Evolutionary conservation across 768 basidiomycete species (phyloP).

Genomic region (Cystofilobasidium macerans): DNA sequence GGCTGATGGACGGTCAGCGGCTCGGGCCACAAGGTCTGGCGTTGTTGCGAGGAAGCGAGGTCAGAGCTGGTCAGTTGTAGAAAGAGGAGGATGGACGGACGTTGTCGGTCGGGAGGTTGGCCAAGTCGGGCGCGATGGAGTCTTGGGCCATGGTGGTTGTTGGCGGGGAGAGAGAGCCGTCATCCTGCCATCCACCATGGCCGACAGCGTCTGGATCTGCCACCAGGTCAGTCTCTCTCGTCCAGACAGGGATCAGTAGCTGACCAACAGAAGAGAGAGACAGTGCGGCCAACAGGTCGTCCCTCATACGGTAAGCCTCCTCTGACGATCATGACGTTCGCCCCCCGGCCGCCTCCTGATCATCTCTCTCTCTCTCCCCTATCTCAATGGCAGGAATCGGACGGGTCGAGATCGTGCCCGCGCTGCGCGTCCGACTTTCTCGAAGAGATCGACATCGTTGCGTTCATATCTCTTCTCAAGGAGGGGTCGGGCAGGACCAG

Average conservation of each 20-base stretch:
- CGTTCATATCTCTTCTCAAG: too few relatives aligned
- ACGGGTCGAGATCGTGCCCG: slow-evolving; percentile 3
- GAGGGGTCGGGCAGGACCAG: too few relatives aligned
- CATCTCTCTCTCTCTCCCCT: not conserved
- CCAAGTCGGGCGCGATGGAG: too few relatives aligned
- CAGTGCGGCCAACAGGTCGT: slow-evolving; percentile 20
- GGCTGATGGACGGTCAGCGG: not conserved
- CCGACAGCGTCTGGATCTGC: slow-evolving; percentile 14
- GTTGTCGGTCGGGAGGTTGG: too few relatives aligned
- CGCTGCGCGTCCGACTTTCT: slow-evolving; percentile 17
- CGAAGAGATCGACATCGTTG: slow-evolving; percentile 1
- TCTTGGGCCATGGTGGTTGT: too few relatives aligned
- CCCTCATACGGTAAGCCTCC: slow-evolving; percentile 1
- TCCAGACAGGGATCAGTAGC: not conserved
- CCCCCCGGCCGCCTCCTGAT: not conserved
- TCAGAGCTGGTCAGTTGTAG: too few relatives aligned
- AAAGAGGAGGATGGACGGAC: too few relatives aligned
- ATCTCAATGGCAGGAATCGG: slow-evolving; percentile 13
- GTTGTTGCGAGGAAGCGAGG: not conserved
- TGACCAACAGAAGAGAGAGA: not conserved
- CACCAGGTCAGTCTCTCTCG: slow-evolving; percentile 4
- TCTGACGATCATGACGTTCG: not conserved
- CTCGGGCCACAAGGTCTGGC: not conserved
- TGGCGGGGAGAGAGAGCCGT: too few relatives aligned
- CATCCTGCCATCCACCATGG: not conserved